Conservation (phyloP, 2,329 filamentous ascomycete genomes). For the Exophiala calicioides region DNA sequence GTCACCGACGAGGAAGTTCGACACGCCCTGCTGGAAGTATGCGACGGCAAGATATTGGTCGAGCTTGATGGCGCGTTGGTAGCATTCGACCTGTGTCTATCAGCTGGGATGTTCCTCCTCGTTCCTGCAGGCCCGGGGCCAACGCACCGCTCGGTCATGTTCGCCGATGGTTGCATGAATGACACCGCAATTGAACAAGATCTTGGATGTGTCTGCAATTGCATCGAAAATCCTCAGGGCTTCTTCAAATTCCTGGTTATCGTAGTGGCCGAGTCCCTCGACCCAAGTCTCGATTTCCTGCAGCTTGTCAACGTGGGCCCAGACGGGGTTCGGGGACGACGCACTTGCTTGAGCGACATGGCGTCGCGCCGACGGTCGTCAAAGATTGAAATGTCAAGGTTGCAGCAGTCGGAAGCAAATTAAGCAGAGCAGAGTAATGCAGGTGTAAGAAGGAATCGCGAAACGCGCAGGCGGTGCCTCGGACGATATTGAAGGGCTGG, state of each 20-base stretch:
- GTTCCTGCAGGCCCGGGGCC: slow-evolving; percentile 8
- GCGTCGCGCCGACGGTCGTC: slow-evolving; percentile 18
- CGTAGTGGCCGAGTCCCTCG: slow-evolving; percentile 82
- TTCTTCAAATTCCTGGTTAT: slow-evolving; percentile 96
- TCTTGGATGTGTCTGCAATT: slow-evolving; percentile 95
- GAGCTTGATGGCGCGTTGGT: slow-evolving; percentile 84
- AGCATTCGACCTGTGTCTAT: slow-evolving; percentile 75
- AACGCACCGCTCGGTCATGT: slow-evolving; percentile 81
- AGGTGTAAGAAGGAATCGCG: slow-evolving; percentile 13
- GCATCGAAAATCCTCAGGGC: slow-evolving; percentile 78
- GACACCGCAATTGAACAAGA: slow-evolving; percentile 96
- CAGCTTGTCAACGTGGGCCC: slow-evolving; percentile 2
- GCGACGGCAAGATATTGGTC: slow-evolving; percentile 96
- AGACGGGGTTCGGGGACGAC: background rate
- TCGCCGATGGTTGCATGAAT: slow-evolving; percentile 96
- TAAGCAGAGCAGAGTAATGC: slow-evolving; percentile 10
- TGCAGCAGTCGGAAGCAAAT: slow-evolving; percentile 8
- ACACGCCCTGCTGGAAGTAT: slow-evolving; percentile 98
- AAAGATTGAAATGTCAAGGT: slow-evolving; percentile 14
- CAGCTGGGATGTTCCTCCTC: slow-evolving; percentile 14
- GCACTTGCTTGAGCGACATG: slow-evolving; percentile 37
- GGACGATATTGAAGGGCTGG: slow-evolving; percentile 25
- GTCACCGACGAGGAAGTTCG: slow-evolving; percentile 94
- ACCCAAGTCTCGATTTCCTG: slow-evolving; percentile 99
- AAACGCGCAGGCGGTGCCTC: slow-evolving; percentile 19